Evolutionary conservation across 2,329 filamentous ascomycete genomes (phyloP).

Genomic region (Fusarium sp.): DNA sequence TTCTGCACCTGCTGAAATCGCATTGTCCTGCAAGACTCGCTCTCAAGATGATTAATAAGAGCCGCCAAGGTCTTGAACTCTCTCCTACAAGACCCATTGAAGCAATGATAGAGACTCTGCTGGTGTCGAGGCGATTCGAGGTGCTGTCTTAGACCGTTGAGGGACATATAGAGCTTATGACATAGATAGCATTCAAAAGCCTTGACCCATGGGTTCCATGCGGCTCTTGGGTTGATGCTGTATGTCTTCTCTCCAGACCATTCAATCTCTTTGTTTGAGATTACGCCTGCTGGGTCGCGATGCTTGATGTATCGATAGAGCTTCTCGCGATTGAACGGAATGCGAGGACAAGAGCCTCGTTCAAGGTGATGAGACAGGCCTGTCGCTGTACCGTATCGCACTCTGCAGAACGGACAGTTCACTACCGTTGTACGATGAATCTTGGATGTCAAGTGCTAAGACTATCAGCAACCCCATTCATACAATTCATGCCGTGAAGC

Average conservation of each 20-base stretch:
- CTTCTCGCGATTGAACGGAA: constrained; percentile 61
- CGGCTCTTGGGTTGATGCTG: constrained; percentile 51
- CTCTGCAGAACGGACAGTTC: constrained; percentile 68
- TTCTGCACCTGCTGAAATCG: constrained; percentile 55
- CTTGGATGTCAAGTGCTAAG: constrained; percentile 67
- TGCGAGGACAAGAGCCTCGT: constrained; percentile 62
- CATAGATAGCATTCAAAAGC: constrained; percentile 58
- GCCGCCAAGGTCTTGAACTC: constrained; percentile 58
- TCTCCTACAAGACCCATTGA: constrained; percentile 49
- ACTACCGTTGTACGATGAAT: constrained; percentile 53
- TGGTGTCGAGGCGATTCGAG: constrained; percentile 62
- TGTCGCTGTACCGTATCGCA: constrained; percentile 61
- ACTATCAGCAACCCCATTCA: accelerated
- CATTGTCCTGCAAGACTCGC: constrained; percentile 56
- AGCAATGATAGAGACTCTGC: constrained; percentile 57
- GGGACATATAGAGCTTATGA: constrained; percentile 55
- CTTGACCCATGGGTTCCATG: constrained; percentile 58
- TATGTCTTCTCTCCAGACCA: constrained; percentile 55
- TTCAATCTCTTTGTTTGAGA: constrained; percentile 65
- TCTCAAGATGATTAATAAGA: constrained; percentile 60
- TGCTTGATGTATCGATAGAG: constrained; percentile 62
- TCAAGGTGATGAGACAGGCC: constrained; percentile 70
- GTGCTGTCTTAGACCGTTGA: constrained; percentile 61
- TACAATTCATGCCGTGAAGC: accelerated
- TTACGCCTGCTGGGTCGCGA: constrained; percentile 60